These are phyloP conservation scores for Bisporella sp. DNA, from an alignment of 2,329 filamentous ascomycete genomes.

Conservation along the genomic window DNA sequence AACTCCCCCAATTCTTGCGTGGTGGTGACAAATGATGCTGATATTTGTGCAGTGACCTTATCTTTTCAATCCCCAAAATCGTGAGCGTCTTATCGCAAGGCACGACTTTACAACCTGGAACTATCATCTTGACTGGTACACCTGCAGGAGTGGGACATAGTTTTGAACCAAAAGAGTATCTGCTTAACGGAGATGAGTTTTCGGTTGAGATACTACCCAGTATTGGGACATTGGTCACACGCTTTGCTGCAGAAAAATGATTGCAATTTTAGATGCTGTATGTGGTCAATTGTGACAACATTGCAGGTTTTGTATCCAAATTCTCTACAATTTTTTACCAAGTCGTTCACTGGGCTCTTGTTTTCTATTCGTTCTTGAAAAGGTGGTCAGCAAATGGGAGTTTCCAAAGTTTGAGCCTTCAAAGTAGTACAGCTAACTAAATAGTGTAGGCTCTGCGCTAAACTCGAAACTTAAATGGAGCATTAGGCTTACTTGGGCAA, in stretches of 20 bases:
- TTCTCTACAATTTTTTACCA: too few species aligned
- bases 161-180: constrained; percentile 28
- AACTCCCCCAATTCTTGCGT: constrained; percentile 8
- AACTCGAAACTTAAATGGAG: too few species aligned
- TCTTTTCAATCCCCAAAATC: constrained; percentile 37
- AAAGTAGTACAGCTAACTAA: too few species aligned
- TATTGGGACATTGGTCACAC: constrained; percentile 38
- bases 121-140: constrained; percentile 37
- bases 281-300: too few species aligned
- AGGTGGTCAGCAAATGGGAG: too few species aligned
- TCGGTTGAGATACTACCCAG: constrained; percentile 37
- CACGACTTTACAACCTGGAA: constrained; percentile 33
- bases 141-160: constrained; percentile 27
- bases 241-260: constrained; percentile 19
- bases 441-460: too few species aligned
- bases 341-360: too few species aligned
- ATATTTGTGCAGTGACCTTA: constrained; percentile 28
- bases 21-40: not conserved
- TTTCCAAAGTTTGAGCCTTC: too few species aligned
- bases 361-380: too few species aligned
- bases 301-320: too few species aligned
- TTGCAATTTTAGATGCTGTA: not conserved
- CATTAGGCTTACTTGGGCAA: too few species aligned
- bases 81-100: constrained; percentile 30
- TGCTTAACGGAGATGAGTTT: constrained; percentile 37